phyloP scores from a whole-genome alignment of 345 rosid species.

The Boechera stricta region DNA sequence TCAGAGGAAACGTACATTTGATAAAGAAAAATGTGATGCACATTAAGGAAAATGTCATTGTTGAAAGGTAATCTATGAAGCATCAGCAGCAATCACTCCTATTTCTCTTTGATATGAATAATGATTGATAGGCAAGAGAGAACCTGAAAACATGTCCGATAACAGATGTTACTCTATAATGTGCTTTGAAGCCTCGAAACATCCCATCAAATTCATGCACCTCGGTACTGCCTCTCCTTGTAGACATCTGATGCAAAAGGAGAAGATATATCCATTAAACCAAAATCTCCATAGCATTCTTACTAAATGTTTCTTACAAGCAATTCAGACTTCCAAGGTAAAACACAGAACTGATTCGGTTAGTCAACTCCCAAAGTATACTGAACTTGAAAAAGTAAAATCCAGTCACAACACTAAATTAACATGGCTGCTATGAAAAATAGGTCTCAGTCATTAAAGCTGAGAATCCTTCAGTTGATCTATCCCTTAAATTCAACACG shows the following conservation, averaged over 20 bases:
- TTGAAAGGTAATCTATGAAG: slow-evolving; percentile 1
- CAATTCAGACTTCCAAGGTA: background rate
- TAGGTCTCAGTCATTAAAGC: background rate
- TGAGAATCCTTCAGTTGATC: background rate
- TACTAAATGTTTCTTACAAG: background rate
- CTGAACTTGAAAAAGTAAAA: background rate
- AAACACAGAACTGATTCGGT: background rate
- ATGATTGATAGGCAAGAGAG: slow-evolving; percentile 19
- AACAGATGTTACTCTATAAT: slow-evolving; percentile 82
- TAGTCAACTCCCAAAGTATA: slow-evolving; percentile 1
- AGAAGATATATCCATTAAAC: background rate
- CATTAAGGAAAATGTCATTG: background rate
- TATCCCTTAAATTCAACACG: background rate
- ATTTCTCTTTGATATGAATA: background rate
- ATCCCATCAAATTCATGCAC: slow-evolving; percentile 83
- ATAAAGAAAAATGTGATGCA: slow-evolving; percentile 4
- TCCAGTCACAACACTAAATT: slow-evolving; percentile 4
- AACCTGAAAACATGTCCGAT: slow-evolving; percentile 97
- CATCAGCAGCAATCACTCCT: background rate
- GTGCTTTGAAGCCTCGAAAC: slow-evolving; percentile 65
- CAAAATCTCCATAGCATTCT: background rate
- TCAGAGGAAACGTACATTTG: background rate
- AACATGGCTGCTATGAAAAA: background rate
- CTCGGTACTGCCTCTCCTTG: slow-evolving; percentile 81
- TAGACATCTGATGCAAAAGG: slow-evolving; percentile 61